Conservation (phyloP, 345 rosid species). For the Pugionium dolabratum region DNA sequence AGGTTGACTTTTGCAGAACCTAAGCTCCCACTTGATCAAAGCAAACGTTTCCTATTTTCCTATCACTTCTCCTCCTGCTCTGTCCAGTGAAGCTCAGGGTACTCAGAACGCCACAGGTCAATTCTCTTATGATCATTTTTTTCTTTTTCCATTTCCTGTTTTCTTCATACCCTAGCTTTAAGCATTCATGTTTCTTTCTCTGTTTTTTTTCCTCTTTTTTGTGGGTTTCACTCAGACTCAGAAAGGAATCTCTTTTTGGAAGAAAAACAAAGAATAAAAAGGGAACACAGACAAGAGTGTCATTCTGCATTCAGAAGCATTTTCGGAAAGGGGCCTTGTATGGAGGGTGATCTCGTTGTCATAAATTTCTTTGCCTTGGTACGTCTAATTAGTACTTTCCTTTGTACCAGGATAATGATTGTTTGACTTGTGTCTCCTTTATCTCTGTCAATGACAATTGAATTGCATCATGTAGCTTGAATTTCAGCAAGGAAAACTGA, state of each 20-base stretch:
- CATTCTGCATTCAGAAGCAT: constrained; percentile 50
- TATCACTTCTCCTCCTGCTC: constrained; percentile 71
- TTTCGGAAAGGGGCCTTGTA: constrained; percentile 51
- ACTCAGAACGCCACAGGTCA: constrained; percentile 42
- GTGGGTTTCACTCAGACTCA: constrained; percentile 38
- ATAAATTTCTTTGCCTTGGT: constrained; percentile 93
- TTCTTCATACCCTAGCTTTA: not conserved
- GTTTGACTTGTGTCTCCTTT: constrained; percentile 9
- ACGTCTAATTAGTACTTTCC: constrained; percentile 21
- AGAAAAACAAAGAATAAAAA: constrained; percentile 46
- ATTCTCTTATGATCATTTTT: constrained; percentile 3
- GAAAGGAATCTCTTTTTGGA: constrained; percentile 36
- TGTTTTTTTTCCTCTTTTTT: not conserved
- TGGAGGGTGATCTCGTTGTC: constrained; percentile 67
- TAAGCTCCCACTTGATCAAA: constrained; percentile 53
- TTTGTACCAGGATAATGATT: not conserved
- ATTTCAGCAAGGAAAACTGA: not conserved
- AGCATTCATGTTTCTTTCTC: not conserved
- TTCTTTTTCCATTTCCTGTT: not conserved
- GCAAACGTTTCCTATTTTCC: constrained; percentile 46
- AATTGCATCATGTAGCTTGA: not conserved
- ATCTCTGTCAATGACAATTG: constrained; percentile 5
- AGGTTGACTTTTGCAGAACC: constrained; percentile 46
- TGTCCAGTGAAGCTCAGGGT: constrained; percentile 41
- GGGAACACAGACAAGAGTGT: constrained; percentile 69